phyloP scores from a whole-genome alignment of 441 rosid genomes.

The Flueggea neowawraea region DNA sequence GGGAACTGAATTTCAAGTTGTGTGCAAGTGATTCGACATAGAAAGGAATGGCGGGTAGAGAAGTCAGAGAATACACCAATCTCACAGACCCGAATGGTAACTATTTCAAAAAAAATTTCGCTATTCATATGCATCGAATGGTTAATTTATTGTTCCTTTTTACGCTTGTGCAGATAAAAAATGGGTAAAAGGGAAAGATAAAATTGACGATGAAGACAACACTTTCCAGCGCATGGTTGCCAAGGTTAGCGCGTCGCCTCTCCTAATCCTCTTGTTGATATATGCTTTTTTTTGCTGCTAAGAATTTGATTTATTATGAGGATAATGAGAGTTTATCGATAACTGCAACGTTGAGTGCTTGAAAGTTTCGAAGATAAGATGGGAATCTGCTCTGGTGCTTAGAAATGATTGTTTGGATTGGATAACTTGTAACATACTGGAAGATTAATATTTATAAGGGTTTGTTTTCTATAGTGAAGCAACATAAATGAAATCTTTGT shows the following conservation, averaged over 20 bases:
- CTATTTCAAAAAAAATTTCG: too few relatives aligned
- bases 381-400: too few relatives aligned
- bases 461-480: too few relatives aligned
- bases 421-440: too few relatives aligned
- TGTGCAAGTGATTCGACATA: neutral
- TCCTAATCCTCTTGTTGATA: conserved; percentile 17
- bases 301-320: neutral
- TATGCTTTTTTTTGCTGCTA: neutral
- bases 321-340: neutral
- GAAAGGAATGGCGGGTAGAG: conserved; percentile 59
- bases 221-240: conserved; percentile 99
- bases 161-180: conserved; percentile 58
- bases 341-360: neutral
- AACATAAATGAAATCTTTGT: too few relatives aligned
- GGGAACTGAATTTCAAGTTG: neutral
- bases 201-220: conserved; percentile 88
- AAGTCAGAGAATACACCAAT: conserved; percentile 92
- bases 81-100: conserved; percentile 87
- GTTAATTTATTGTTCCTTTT: neutral
- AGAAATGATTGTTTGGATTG: too few relatives aligned
- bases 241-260: conserved; percentile 80
- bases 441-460: too few relatives aligned
- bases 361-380: neutral
- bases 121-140: neutral
- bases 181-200: conserved; percentile 83